Base-by-base conservation (phyloP, 306 rosid species). In the Pterocarpus macrocarpus region DNA sequence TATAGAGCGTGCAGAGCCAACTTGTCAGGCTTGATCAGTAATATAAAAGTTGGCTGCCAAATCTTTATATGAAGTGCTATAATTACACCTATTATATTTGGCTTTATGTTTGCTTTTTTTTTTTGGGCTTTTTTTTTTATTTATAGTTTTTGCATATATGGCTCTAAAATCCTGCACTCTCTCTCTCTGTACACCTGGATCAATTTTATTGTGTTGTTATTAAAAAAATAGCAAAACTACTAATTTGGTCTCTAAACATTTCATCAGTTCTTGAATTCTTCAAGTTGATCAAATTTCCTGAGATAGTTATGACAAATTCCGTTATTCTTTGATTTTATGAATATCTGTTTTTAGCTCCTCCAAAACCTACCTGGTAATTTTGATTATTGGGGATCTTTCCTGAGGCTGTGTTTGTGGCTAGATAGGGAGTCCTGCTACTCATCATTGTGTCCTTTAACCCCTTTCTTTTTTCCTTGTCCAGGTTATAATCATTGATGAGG, bases 401-500 rank as follows among this genome's bases (percentile, higher is more conserved):
- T 7, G n/a, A 34, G 43, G 66, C 66, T 58, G 22, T 44, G 53
- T 63, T 62, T 44, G 15, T 57, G 65, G 39, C 71, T 53, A 71
- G 43, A 56, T 64, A 58, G 58, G 11, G 22, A 70, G 33, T 72
- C 61, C 66, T 41, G 65, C 83, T 17, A 71, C 64, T 80, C 67
- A 11, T 73, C 72, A 75, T 59, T 65, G 47, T 72, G 32, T 73
- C 50, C 35, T 73, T 15, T 70, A 62, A 56, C 58, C 62, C 70
- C 67, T 68, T 53, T 75, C 9, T 9, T 77, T 57, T 53, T 59
- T 75, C 61, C 50, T 74, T 63, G 53, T 76, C 76, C 85, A 93
- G 97, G 97, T 95, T 84, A 84, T 95, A 83, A 63, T 93, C 80
- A 95, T 95, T 69, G 99, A 95, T 80, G 99, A 95, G 87, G 83